Evolutionary conservation across 306 rosid genomes (phyloP), one percentile per base, ranked within the genome.

Genomic region (Nissolia schottii): DNA sequence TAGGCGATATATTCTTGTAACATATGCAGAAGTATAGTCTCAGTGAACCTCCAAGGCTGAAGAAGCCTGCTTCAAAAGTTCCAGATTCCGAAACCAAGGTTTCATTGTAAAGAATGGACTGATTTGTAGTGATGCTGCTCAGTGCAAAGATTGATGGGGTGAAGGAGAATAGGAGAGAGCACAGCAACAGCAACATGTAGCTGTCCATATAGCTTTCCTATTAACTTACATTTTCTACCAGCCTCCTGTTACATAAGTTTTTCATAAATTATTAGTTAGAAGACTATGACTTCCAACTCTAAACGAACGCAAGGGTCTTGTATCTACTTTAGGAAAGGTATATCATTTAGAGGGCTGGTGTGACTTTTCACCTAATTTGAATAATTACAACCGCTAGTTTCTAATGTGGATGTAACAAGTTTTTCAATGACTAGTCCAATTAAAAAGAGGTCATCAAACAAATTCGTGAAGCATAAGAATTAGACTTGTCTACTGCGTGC

Each of bases 21-120:
- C 83, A 59, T 49, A 79, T 51, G 51, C 83, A 76, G 0, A 73
- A 59, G 62, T 79, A 79, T 67, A 32, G 59, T 8, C 16, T 49
- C 7, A 12, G 58, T 49, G 51, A 22, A 23, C 60, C 51, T 7
- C 51, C 76, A 58, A 51, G 27, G 71, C 76, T 79, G 75, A 72
- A 73, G 71, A 79, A 79, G 2, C 83, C 83, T 0, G 55, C 74
- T 73, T 73, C 83, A 58, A 73, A 79, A 9, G 23, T 27, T 7
- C 38, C 76, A 69, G 6, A 22, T 69, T 20, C 48, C 71, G n/a
- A n/a, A n/a, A n/a, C n/a, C n/a, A n/a, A n/a, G n/a, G n/a, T n/a
- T n/a, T n/a, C n/a, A n/a, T n/a, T n/a, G n/a, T n/a, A n/a, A n/a
- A n/a, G n/a, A n/a, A n/a, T n/a, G n/a, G n/a, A n/a, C n/a, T n/a